Percentiles rank a stretch among this genome's conserved stretches.
These are phyloP conservation scores for Cornus kousa DNA, from an alignment of 148 eudicot genomes.

Conservation along the genomic window DNA sequence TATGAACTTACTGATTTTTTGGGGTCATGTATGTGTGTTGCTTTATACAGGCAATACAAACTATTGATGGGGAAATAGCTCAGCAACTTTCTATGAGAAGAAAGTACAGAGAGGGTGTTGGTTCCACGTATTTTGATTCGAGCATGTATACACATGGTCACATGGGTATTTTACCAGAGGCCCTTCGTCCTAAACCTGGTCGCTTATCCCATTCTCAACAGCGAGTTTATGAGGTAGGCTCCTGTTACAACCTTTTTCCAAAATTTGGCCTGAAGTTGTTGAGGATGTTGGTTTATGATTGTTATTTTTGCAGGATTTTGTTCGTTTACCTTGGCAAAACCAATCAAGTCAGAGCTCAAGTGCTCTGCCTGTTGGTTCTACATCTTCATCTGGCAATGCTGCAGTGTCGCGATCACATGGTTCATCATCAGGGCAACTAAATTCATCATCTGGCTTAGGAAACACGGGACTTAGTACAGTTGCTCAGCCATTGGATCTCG, in stretches of 20 bases:
- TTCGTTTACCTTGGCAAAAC: conserved; percentile 85
- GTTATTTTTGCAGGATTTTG: conserved; percentile 65
- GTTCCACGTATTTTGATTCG: conserved; percentile 70
- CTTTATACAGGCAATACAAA: conserved; percentile 69
- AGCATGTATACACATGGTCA: conserved; percentile 71
- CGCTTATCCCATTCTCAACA: conserved; percentile 87
- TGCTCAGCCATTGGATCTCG: conserved; percentile 60
- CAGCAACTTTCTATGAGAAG: conserved; percentile 78
- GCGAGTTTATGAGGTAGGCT: conserved; percentile 86
- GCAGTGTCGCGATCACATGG: conserved; percentile 44
- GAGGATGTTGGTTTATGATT: not conserved
- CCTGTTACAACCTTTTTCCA: not conserved
- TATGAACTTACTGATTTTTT: not conserved
- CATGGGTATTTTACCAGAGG: conserved; percentile 71
- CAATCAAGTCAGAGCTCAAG: conserved; percentile 60
- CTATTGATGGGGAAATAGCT: conserved; percentile 80
- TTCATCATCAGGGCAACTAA: conserved; percentile 61
- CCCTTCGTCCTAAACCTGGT: conserved; percentile 93
- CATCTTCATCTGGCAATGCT: conserved; percentile 49
- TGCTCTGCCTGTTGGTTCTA: conserved; percentile 42
- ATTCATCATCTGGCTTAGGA: conserved; percentile 55
- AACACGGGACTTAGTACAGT: conserved; percentile 51
- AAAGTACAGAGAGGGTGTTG: conserved; percentile 70
- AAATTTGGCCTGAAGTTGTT: not conserved
- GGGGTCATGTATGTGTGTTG: conserved; percentile 7